Evolutionary conservation across 139 green algal genomes (phyloP), one percentile per base, ranked within the genome.

Genomic region (Chlorella sp.): DNA sequence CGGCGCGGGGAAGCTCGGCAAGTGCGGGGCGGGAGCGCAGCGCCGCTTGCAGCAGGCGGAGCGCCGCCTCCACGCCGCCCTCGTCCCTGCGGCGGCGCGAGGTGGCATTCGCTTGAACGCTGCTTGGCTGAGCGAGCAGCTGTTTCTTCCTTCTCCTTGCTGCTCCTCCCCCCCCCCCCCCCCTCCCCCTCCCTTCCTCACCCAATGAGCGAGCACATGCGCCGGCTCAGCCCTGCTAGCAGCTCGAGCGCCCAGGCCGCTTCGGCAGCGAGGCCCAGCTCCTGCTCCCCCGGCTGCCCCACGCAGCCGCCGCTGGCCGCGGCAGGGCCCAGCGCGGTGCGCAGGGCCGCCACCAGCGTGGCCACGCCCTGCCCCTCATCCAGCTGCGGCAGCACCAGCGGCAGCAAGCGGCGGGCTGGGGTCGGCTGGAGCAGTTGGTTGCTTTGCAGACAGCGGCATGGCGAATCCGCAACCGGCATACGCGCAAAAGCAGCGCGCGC

Each of bases 181-280:
- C 2, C 8, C 27, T 38, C 42, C 36, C 1, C 3, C n/a, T 8
- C 0, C 12, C 38, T n/a, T n/a, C 5, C 68, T 27, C 51, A 74
- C 68, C 68, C 51, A 9, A 74, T 65, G 9, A 9, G 38, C 25
- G 27, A 42, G 51, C 51, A 51, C 51, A 74, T 50, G 31, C 68
- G 50, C 11, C 68, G 35, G 68, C 68, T 74, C 19, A 27, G n/a
- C 2, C 68, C 68, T 5, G 36, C 68, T 51, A 74, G 64, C 27
- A 75, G 14, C 55, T 75, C 69, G 53, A 75, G 36, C 14, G 69
- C 69, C 69, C 69, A 75, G 19, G 69, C 69, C 0, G 69, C 69
- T 27, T 75, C 69, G 3, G n/a, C 69, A 14, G 69, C 69, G 2
- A 75, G 69, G 4, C 53, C 38, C 69, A 53, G 66, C 53, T 75